Conservation (phyloP, 2,329 filamentous ascomycete species). For the Alternaria ventricosa region DNA sequence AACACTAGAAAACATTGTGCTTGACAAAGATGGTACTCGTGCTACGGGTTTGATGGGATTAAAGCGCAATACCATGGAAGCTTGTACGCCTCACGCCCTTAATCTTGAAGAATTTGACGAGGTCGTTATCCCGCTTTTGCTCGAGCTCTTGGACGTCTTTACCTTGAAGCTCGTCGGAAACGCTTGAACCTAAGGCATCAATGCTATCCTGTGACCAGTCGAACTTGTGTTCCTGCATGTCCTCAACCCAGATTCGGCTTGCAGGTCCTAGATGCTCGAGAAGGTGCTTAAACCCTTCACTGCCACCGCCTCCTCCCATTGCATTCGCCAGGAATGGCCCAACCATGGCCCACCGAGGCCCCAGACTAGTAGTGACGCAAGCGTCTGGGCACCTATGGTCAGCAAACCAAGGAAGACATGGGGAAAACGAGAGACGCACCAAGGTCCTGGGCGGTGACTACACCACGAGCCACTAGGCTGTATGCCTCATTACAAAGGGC, state of each 20-base stretch:
- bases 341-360: not conserved
- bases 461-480: not conserved
- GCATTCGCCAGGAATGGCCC: not conserved
- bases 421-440: not conserved
- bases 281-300: not conserved
- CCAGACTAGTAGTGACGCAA: not conserved
- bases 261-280: not conserved
- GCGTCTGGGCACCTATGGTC: not conserved
- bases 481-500: conserved; percentile 10
- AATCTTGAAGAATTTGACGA: not conserved
- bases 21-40: not conserved
- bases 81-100: not conserved
- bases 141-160: not conserved
- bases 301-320: not conserved
- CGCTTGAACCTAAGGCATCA: not conserved
- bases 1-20: too few relatives aligned
- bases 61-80: not conserved
- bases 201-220: not conserved
- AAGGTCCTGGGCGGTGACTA: not conserved
- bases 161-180: not conserved
- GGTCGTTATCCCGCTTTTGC: not conserved
- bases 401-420: not conserved
- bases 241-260: not conserved
- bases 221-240: not conserved
- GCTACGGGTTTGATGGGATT: not conserved